Conservation (phyloP, 179 eudicot genomes). For the Gypsophila paniculata region DNA sequence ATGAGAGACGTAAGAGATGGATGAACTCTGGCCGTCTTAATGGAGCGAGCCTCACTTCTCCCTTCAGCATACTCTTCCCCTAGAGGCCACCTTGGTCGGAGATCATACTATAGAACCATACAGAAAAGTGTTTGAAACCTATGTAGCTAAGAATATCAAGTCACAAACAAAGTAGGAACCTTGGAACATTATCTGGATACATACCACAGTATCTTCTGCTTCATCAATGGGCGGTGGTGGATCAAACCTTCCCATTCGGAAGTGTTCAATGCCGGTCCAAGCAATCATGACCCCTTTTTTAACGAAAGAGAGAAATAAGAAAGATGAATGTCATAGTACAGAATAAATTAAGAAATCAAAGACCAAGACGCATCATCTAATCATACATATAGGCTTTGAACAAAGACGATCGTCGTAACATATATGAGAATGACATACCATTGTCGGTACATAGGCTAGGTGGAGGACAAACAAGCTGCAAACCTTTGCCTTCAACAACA, state of each 20-base stretch:
- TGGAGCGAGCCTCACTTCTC: conserved; percentile 80
- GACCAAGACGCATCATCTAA: too few relatives aligned
- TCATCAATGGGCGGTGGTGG: conserved; percentile 83
- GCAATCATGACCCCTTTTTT: conserved; percentile 90
- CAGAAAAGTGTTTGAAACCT: background rate
- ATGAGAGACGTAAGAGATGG: conserved; percentile 87
- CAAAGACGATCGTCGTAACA: background rate
- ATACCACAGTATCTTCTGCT: conserved; percentile 69
- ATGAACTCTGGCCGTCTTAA: conserved; percentile 74
- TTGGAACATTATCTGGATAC: conserved; percentile 15
- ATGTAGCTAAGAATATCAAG: background rate
- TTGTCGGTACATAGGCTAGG: conserved; percentile 97
- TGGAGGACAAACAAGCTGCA: conserved; percentile 92
- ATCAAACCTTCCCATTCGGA: conserved; percentile 83
- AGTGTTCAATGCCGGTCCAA: conserved; percentile 95
- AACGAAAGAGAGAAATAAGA: background rate
- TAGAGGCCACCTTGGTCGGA: conserved; percentile 94
- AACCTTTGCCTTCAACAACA: conserved; percentile 49
- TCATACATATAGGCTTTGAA: background rate
- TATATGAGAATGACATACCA: conserved; percentile 42
- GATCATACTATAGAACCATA: conserved; percentile 52
- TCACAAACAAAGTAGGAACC: background rate
- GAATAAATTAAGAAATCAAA: background rate
- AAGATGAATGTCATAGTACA: background rate
- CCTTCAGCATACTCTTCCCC: conserved; percentile 92